Conservation (phyloP, 805 yeast genomes). For the Saccharomyces kudriavzevii region DNA sequence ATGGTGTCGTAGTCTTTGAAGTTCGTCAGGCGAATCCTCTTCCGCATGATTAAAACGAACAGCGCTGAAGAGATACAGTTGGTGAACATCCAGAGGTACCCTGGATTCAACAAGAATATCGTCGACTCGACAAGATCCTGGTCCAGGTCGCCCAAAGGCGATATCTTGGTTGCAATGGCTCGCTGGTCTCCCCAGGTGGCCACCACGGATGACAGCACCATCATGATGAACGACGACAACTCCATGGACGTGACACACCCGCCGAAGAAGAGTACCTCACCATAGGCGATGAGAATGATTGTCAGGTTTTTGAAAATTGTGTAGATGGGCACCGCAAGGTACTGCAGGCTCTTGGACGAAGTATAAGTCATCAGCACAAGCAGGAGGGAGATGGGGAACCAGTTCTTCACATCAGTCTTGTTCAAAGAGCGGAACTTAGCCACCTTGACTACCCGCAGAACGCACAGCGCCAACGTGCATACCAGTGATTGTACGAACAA, state of each 20-base stretch:
- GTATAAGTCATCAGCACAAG: slow-evolving; percentile 94
- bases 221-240: slow-evolving; percentile 75
- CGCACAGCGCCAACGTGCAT: slow-evolving; percentile 64
- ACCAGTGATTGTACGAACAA: slow-evolving; percentile 83
- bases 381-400: slow-evolving; percentile 88
- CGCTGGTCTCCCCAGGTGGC: slow-evolving; percentile 82
- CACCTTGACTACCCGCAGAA: slow-evolving; percentile 64
- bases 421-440: slow-evolving; percentile 84
- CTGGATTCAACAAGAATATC: slow-evolving; percentile 36
- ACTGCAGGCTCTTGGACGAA: slow-evolving; percentile 88
- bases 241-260: slow-evolving; percentile 88
- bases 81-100: slow-evolving; percentile 94
- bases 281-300: slow-evolving; percentile 92
- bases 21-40: slow-evolving; percentile 92
- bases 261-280: slow-evolving; percentile 96
- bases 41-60: slow-evolving; percentile 91
- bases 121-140: slow-evolving; percentile 10
- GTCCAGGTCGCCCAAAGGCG: slow-evolving; percentile 19
- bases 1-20: slow-evolving; percentile 96
- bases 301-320: slow-evolving; percentile 97
- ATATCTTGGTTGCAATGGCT: slow-evolving; percentile 26
- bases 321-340: slow-evolving; percentile 86
- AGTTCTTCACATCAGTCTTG: slow-evolving; percentile 82
- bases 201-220: slow-evolving; percentile 92
- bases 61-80: slow-evolving; percentile 93